A percentile compares a stretch with the other conserved stretches of the same genome.
Evolutionary conservation across 345 rosid genomes (phyloP).

Genomic region (Limnanthes douglasii): DNA sequence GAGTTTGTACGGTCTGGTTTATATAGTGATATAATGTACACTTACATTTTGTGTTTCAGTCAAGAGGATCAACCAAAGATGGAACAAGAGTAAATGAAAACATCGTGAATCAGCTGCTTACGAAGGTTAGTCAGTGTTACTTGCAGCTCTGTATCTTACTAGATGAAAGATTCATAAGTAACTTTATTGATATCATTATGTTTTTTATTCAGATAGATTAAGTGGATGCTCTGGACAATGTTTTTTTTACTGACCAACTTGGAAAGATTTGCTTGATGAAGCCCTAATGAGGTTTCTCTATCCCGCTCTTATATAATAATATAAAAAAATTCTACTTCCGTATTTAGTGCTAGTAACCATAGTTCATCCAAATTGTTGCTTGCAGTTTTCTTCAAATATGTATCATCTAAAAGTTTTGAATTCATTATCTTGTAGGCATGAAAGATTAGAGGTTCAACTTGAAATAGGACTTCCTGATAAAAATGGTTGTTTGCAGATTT

Average conservation of each 20-base stretch:
- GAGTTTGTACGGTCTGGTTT: too few relatives aligned
- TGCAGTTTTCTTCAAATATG: conserved; percentile 1
- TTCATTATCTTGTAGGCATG: conserved; percentile 42
- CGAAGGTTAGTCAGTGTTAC: conserved; percentile 63
- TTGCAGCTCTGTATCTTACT: too few relatives aligned
- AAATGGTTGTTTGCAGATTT: conserved; percentile 88
- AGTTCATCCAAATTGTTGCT: conserved; percentile 2
- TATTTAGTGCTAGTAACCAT: neutral
- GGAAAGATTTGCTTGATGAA: conserved; percentile 98
- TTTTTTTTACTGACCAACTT: conserved; percentile 98
- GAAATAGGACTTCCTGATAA: conserved; percentile 99
- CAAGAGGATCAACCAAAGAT: conserved; percentile 96
- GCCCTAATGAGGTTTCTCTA: conserved; percentile 78
- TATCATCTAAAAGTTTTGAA: conserved; percentile 1
- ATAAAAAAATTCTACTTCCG: neutral
- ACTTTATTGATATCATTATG: conserved; percentile 10
- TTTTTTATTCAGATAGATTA: conserved; percentile 79
- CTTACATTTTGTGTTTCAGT: conserved; percentile 26
- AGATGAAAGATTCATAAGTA: too few relatives aligned
- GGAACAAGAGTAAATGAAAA: conserved; percentile 98
- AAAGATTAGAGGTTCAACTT: conserved; percentile 96
- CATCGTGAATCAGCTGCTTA: conserved; percentile 92
- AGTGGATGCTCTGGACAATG: conserved; percentile 97
- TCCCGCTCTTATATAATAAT: conserved; percentile 4
- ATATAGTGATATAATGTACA: conserved; percentile 6